Evolutionary conservation across 305 asterid species (phyloP).

Genomic region (Fraxinus nigra): DNA sequence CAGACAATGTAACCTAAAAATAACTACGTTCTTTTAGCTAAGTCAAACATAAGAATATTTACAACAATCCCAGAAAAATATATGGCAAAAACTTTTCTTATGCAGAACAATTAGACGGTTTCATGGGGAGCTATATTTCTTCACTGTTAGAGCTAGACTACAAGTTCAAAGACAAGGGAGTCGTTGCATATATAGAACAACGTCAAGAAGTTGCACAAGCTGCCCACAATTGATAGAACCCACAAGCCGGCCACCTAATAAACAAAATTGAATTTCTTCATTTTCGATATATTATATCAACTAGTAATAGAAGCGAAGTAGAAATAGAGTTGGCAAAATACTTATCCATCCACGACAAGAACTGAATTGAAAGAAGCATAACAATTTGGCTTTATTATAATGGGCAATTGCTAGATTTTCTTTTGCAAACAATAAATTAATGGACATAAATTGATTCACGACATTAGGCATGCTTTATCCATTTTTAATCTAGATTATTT

Average conservation of each 20-base stretch:
- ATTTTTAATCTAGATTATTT: not conserved
- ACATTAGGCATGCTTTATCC: not conserved
- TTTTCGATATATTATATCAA: not conserved
- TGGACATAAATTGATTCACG: not conserved
- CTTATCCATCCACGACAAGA: not conserved
- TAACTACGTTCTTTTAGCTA: too few species aligned
- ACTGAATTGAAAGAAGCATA: not conserved
- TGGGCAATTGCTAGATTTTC: not conserved
- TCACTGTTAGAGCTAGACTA: not conserved
- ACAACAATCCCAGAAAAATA: not conserved
- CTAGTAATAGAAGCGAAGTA: not conserved
- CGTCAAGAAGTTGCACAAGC: conserved; percentile 84
- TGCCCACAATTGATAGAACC: conserved; percentile 84
- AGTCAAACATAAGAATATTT: not conserved
- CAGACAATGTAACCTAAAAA: too few species aligned
- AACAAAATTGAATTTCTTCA: not conserved
- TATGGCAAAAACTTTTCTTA: not conserved
- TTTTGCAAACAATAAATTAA: not conserved
- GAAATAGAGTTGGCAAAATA: not conserved
- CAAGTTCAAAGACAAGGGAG: not conserved
- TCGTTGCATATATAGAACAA: conserved; percentile 65
- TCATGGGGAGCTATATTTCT: not conserved
- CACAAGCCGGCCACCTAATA: conserved; percentile 62
- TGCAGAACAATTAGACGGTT: not conserved
- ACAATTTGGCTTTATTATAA: not conserved